Evolutionary conservation across 2,329 filamentous ascomycete genomes (phyloP).

Genomic region (Bisporella sp.): DNA sequence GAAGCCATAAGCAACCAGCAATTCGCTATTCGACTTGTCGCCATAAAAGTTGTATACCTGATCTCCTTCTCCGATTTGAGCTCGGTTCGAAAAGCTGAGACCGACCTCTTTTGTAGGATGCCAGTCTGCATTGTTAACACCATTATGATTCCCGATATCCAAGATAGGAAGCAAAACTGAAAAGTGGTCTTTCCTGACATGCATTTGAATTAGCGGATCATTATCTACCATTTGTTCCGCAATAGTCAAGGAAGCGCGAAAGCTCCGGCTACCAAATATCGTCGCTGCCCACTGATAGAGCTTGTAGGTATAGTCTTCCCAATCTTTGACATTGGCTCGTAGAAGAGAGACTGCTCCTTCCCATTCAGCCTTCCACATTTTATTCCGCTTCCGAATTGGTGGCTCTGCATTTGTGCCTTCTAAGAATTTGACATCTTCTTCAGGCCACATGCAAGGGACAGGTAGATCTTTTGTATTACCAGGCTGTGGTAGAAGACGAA

Average conservation of each 20-base stretch:
- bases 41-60: slow-evolving; percentile 67
- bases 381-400: slow-evolving; percentile 15
- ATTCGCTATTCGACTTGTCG: slow-evolving; percentile 66
- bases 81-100: slow-evolving; percentile 33
- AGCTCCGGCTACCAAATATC: slow-evolving; percentile 59
- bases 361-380: slow-evolving; percentile 22
- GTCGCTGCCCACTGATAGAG: slow-evolving; percentile 60
- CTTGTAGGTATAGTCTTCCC: slow-evolving; percentile 21
- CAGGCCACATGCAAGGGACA: slow-evolving; percentile 57
- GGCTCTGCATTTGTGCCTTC: slow-evolving; percentile 24
- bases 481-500: slow-evolving; percentile 57
- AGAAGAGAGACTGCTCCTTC: slow-evolving; percentile 15
- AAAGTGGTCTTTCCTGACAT: slow-evolving; percentile 19
- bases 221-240: slow-evolving; percentile 23
- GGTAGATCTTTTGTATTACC: slow-evolving; percentile 41
- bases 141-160: slow-evolving; percentile 66
- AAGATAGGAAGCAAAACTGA: slow-evolving; percentile 64
- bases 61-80: slow-evolving; percentile 41
- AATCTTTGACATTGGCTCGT: slow-evolving; percentile 4
- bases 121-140: slow-evolving; percentile 54
- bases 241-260: slow-evolving; percentile 48
- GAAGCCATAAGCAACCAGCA: slow-evolving; percentile 59
- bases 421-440: slow-evolving; percentile 50
- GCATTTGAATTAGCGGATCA: slow-evolving; percentile 5
- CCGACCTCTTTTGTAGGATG: slow-evolving; percentile 34